Percentiles rank a stretch among this genome's conserved stretches.
Evolutionary conservation across 257 asterid species (phyloP).

Genomic region (Pogostemon cablin): DNA sequence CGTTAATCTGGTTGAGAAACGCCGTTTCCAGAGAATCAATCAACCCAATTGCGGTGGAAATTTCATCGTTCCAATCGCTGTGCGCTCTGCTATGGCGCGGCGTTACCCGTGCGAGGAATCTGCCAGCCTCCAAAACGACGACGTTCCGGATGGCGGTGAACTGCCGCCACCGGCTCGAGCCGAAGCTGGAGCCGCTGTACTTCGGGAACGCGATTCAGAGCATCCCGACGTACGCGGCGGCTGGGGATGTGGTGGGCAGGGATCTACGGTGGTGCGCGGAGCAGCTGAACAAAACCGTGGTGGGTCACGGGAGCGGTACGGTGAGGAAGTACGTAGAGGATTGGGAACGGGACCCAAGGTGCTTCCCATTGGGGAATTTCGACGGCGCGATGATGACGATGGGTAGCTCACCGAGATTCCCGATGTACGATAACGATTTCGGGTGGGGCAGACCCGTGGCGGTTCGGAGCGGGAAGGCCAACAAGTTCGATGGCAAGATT

Average conservation of each 20-base stretch:
- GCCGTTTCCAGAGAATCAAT: slow-evolving; percentile 32
- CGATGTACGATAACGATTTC: slow-evolving; percentile 57
- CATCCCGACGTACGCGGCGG: slow-evolving; percentile 51
- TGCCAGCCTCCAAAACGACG: slow-evolving; percentile 47
- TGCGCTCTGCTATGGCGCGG: slow-evolving; percentile 62
- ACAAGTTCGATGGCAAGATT: slow-evolving; percentile 62
- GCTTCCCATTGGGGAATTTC: slow-evolving; percentile 60
- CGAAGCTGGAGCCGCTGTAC: slow-evolving; percentile 51
- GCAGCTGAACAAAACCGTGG: slow-evolving; percentile 49
- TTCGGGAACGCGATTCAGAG: slow-evolving; percentile 71
- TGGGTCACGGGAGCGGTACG: slow-evolving; percentile 44
- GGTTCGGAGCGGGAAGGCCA: slow-evolving; percentile 51
- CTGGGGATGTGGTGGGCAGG: slow-evolving; percentile 46
- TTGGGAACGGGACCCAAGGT: slow-evolving; percentile 55
- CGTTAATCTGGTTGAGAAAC: slow-evolving; percentile 40
- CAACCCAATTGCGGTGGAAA: slow-evolving; percentile 31
- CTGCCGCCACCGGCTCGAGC: slow-evolving; percentile 59
- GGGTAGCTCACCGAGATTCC: slow-evolving; percentile 59
- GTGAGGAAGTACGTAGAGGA: slow-evolving; percentile 41
- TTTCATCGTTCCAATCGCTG: slow-evolving; percentile 59
- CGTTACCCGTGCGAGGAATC: slow-evolving; percentile 54
- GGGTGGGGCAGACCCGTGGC: slow-evolving; percentile 58
- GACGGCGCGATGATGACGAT: slow-evolving; percentile 60
- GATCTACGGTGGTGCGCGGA: slow-evolving; percentile 59
- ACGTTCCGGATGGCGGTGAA: slow-evolving; percentile 66